phyloP scores from a whole-genome alignment of 306 rosid species.

The Lathyrus tuberosus region DNA sequence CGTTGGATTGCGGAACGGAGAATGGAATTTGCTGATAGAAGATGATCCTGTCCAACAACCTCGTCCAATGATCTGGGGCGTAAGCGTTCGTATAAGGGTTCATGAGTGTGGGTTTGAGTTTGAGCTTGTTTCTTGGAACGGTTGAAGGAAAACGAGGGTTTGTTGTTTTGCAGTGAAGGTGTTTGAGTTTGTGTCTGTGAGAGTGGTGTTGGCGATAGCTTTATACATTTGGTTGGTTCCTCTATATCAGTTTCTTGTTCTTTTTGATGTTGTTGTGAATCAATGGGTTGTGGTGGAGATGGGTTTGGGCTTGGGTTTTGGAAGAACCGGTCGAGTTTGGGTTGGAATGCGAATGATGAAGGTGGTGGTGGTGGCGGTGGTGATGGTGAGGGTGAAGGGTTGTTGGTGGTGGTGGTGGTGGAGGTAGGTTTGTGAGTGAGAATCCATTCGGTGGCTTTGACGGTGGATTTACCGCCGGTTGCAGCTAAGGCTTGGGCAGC shows the following conservation, averaged over 20 bases:
- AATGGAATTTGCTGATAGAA: constrained; percentile 57
- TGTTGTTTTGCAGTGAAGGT: no score
- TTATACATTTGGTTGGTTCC: constrained; percentile 47
- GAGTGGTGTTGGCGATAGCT: not conserved
- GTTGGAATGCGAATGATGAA: constrained; percentile 48
- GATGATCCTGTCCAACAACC: constrained; percentile 82
- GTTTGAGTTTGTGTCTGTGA: not conserved
- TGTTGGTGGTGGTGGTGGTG: not conserved
- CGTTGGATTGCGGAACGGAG: constrained; percentile 68
- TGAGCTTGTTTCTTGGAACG: no score
- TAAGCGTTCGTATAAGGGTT: constrained; percentile 74
- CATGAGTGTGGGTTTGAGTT: no score
- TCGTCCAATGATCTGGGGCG: constrained; percentile 70
- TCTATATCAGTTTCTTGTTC: constrained; percentile 18
- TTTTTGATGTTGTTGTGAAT: not conserved
- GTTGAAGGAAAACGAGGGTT: no score
- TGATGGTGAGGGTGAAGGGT: not conserved
- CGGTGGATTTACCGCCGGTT: constrained; percentile 77
- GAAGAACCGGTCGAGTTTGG: constrained; percentile 85
- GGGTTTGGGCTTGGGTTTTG: constrained; percentile 40
- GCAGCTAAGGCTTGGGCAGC: constrained; percentile 81
- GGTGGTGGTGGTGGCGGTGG: not conserved
- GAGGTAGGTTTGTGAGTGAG: constrained; percentile 52
- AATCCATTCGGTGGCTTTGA: constrained; percentile 89
- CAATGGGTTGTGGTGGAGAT: constrained; percentile 37